Evolutionary conservation across 345 rosid species (phyloP), one percentile per base, ranked within the genome.

Genomic region (Nephelium lappaceum): DNA sequence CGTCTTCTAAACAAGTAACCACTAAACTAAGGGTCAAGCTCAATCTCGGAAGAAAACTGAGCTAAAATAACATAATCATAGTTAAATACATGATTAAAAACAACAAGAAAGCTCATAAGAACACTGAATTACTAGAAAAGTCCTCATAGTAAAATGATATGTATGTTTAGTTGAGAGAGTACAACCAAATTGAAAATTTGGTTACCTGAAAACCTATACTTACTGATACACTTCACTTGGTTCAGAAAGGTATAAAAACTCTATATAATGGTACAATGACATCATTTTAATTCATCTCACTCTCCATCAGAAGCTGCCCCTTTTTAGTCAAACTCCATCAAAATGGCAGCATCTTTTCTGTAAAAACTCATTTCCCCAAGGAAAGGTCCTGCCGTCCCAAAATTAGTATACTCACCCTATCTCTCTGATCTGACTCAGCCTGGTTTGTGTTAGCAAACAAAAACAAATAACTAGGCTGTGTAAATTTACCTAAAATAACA

Each of bases 321-420:
- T 36, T 66, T 42, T 69, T 42, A 53, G 69, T 66, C 70, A 4
- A 64, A 41, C 24, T 74, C 72, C 72, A 74, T n/a, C 75, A 75
- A 81, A 75, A 78, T 67, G 63, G 82, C 78, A 51, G 57, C 82
- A 61, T 39, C 71, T 60, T 18, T n/a, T 18, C 31, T 9, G 64
- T 18, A 69, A 16, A 31, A 5, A 63, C 43, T 51, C 72, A 2
- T n/a, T n/a, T 49, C 51, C 62, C 8, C 45, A 62, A 63, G 62
- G 5, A 19, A 64, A 43, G n/a, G n/a, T n/a, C n/a, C n/a, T n/a
- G 15, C 43, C 0, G 23, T 36, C 41, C 2, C 23, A 51, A 75
- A 36, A 38, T 49, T 38, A 67, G 47, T 76, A 21, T 49, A 39
- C 36, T 36, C 47, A 38, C 9, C 55, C 15, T 31, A 12, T 47